Percentiles rank a stretch among this genome's conserved stretches.
Evolutionary conservation across 2,329 filamentous ascomycete genomes (phyloP).

Genomic region (Aspergillus pseudoterreus): DNA sequence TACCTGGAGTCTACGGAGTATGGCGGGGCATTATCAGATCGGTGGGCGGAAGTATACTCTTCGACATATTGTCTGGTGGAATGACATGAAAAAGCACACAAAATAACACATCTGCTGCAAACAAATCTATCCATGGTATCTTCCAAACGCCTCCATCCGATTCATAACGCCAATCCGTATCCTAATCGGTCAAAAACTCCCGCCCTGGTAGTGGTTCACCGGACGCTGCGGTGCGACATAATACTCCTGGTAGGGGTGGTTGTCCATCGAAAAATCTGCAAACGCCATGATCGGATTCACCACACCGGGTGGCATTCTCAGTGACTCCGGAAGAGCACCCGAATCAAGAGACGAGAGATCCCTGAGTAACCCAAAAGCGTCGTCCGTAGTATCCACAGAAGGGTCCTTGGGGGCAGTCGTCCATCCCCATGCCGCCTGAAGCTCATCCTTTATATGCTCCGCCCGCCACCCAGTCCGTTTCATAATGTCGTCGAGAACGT

Average conservation of each 20-base stretch:
- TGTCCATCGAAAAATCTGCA: constrained; percentile 72
- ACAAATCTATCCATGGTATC: constrained; percentile 2
- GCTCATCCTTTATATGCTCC: constrained; percentile 65
- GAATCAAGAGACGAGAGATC: constrained; percentile 10
- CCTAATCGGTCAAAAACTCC: constrained; percentile 15
- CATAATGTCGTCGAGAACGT: constrained; percentile 71
- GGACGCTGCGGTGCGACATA: constrained; percentile 63
- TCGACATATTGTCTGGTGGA: too few relatives aligned
- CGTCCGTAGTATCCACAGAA: constrained; percentile 10
- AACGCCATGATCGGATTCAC: constrained; percentile 67
- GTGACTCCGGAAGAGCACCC: constrained; percentile 8
- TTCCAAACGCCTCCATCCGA: not conserved
- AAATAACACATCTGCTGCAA: not conserved
- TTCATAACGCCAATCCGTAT: not conserved
- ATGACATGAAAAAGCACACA: not conserved
- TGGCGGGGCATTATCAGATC: too few relatives aligned
- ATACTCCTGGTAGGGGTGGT: constrained; percentile 77
- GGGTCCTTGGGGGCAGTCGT: constrained; percentile 36
- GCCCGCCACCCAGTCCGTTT: constrained; percentile 76
- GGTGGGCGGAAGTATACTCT: too few relatives aligned
- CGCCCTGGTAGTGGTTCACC: constrained; percentile 24
- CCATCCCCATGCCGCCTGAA: constrained; percentile 78
- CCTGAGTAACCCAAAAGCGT: constrained; percentile 12
- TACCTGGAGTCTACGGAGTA: too few relatives aligned
- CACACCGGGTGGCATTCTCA: constrained; percentile 44